phyloP scores from a whole-genome alignment of 1,284 basidiomycete species.

The Volvariella volvacea region DNA sequence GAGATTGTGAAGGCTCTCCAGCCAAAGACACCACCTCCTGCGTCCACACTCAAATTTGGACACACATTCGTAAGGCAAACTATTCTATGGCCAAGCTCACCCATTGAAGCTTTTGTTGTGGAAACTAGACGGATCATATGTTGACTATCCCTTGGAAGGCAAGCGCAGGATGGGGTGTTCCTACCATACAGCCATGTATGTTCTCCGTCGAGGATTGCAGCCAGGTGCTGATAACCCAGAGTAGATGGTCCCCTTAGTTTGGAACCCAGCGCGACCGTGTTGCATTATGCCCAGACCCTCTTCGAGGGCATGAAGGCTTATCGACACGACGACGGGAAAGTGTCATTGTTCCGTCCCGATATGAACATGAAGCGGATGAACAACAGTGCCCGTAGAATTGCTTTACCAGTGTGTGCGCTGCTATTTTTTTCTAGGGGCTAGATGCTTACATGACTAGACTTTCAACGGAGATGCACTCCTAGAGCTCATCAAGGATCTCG shows the following conservation, averaged over 20 bases:
- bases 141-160: constrained; percentile 77
- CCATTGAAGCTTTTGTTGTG: constrained; percentile 7
- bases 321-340: constrained; percentile 68
- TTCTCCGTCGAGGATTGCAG: constrained; percentile 6
- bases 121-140: constrained; percentile 85
- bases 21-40: constrained; percentile 47
- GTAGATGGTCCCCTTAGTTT: constrained; percentile 71
- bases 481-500: constrained; percentile 85
- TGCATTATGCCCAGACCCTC: constrained; percentile 89
- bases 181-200: constrained; percentile 81
- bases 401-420: constrained; percentile 58
- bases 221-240: constrained; percentile 4
- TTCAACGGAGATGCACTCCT: constrained; percentile 81
- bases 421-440: neutral
- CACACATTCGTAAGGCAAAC: constrained; percentile 54
- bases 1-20: constrained; percentile 40
- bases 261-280: constrained; percentile 81
- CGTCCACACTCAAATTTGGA: constrained; percentile 57
- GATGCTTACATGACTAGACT: constrained; percentile 35
- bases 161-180: constrained; percentile 74
- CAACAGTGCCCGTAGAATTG: constrained; percentile 64
- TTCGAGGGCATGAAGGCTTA: constrained; percentile 99
- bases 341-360: constrained; percentile 92
- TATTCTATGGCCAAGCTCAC: constrained; percentile 2
- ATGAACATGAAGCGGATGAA: constrained; percentile 98